Evolutionary conservation across 495 filamentous ascomycete genomes (phyloP), one percentile per base, ranked within the genome.

Genomic region (Xylaria sp.): DNA sequence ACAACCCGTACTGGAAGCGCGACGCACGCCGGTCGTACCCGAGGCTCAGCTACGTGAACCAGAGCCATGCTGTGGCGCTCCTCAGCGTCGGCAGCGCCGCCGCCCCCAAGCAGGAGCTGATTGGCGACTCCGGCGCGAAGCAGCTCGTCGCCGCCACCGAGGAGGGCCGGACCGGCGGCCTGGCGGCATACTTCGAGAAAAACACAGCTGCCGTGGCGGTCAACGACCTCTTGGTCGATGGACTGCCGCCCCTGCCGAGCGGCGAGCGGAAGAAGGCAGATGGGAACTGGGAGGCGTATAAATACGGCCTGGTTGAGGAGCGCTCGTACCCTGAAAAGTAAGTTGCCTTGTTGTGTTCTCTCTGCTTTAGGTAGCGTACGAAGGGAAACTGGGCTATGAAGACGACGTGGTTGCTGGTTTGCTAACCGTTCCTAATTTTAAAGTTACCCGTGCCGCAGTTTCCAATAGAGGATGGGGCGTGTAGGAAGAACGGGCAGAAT

Each of bases 1-100:
- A 97, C 78, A 99, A 99, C 82, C 89, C 96, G 48, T 99, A 99
- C 88, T 99, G 94, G 93, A 97, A 97, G 84, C 94, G 96, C 68
- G 96, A 99, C 75, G 81, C 85, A 64, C 92, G 96, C 61, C 90
- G 97, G 76, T 88, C 86, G 76, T 99, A 98, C 84, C 92, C 97
- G n/a, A 86, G 86, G 68, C 85, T 92, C 57, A 94, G 91, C 75
- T 88, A 92, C 41, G 89, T 99, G 65, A 91, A 83, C 58, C 96
- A 97, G 84, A 90, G 88, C 21, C 92, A 98, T 83, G 90, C 93
- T 31, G 95, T 95, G 26, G 91, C 90, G 5, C 88, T 98, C 71
- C 85, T 99, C 71, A 91, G 86, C 29, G 92, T 98, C 15, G 96
- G 97, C 41, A 97, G 90, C 80, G 89, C 89, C 69, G 90, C 88